These are phyloP conservation scores for Mimosa pudica DNA, from an alignment of 306 rosid genomes.

Conservation along the genomic window DNA sequence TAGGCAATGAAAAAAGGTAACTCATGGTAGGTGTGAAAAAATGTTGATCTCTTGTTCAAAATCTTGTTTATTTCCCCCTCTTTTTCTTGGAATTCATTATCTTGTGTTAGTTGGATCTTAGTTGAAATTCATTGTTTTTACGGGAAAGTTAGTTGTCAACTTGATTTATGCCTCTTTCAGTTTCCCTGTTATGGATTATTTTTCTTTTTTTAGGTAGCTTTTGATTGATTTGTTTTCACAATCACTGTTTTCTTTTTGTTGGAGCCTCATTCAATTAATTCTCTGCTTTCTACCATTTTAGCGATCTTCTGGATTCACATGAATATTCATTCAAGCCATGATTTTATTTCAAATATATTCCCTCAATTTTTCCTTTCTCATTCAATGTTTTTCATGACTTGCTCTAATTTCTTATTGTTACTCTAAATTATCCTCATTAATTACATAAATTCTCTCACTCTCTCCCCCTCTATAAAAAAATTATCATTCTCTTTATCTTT, in stretches of 20 bases:
- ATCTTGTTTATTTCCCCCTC: slow-evolving; percentile 19
- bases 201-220: not conserved
- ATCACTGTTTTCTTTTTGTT: not conserved
- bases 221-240: not conserved
- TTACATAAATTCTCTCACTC: too few species aligned
- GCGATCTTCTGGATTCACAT: too few species aligned
- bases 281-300: not conserved
- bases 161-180: slow-evolving; percentile 12
- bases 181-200: slow-evolving; percentile 11
- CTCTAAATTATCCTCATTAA: too few species aligned
- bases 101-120: slow-evolving; percentile 42
- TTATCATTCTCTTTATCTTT: too few species aligned
- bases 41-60: slow-evolving; percentile 32
- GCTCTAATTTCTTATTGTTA: too few species aligned
- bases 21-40: slow-evolving; percentile 34
- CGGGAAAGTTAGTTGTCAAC: slow-evolving; percentile 36
- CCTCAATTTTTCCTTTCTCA: too few species aligned
- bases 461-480: too few species aligned
- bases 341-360: too few species aligned
- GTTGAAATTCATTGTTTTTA: slow-evolving; percentile 36
- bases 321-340: too few species aligned
- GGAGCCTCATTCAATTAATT: not conserved
- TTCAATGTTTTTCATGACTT: too few species aligned
- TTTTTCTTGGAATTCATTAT: slow-evolving; percentile 40
- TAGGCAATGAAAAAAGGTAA: slow-evolving; percentile 22